Base-by-base conservation (phyloP, 345 rosid genomes). In the Cardamine resedifolia region DNA sequence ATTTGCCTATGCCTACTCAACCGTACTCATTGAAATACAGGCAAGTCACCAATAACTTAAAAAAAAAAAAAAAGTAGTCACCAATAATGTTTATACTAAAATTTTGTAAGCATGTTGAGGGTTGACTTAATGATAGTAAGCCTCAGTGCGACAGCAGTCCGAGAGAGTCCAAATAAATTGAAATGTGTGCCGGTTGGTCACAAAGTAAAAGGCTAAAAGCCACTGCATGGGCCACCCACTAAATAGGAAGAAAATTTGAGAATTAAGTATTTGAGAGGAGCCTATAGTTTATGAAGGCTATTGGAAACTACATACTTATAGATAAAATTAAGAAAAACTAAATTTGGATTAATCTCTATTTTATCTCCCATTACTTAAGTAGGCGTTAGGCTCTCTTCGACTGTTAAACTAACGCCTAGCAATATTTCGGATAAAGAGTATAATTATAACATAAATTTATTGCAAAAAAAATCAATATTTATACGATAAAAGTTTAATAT, bases 1-100 rank as follows among this genome's bases (percentile, higher is more conserved):
- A 10, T 93, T 93, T 76, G 96, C 98, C 33, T 93, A 87, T 56
- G 90, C 96, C 19, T 93, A 53, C 77, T 85, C 97, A 6, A 86
- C 88, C 2, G 87, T 93, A 20, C 92, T 93, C 8, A 74, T 87
- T 14, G 98, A 93, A 70, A 93, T 93, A 36, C 96, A 90, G 94
- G 97, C 72, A 81, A 81, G 43, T 73, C 58, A 28, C 33, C 26
- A 18, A 18, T 15, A 69, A 58, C 41, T n/a, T n/a, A n/a, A n/a
- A n/a, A n/a, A n/a, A n/a, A n/a, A n/a, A n/a, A n/a, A n/a, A n/a
- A n/a, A n/a, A n/a, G n/a, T n/a, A n/a, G n/a, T n/a, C n/a, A n/a
- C n/a, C n/a, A n/a, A n/a, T n/a, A n/a, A n/a, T n/a, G n/a, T 7
- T 41, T 10, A 7, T 67, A n/a, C 44, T 6, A 4, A 11, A 27